phyloP scores from a whole-genome alignment of 83 land plant genomes.

The Picea engelmannii region DNA sequence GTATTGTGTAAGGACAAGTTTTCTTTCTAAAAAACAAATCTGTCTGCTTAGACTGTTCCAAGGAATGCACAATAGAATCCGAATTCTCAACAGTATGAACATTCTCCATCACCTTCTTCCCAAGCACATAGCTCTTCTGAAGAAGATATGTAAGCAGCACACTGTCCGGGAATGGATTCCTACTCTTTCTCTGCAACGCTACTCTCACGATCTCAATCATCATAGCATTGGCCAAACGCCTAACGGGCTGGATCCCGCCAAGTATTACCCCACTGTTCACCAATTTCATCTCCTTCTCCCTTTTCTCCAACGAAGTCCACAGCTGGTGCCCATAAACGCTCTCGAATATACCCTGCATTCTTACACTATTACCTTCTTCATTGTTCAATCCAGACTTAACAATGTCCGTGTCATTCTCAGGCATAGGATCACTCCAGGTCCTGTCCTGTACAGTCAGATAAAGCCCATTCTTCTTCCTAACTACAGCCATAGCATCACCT shows the following conservation, averaged over 20 bases:
- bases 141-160: conserved; percentile 38
- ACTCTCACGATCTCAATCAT: conserved; percentile 56
- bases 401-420: conserved; percentile 9
- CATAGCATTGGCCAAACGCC: conserved; percentile 55
- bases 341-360: conserved; percentile 22
- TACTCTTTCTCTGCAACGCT: conserved; percentile 50
- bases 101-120: conserved; percentile 36
- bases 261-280: conserved; percentile 37
- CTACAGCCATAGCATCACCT: conserved; percentile 55
- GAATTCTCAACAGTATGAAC: conserved; percentile 18
- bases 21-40: conserved; percentile 18
- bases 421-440: conserved; percentile 15
- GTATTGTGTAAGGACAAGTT: conserved; percentile 12
- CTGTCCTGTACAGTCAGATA: conserved; percentile 34
- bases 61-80: conserved; percentile 36
- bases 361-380: background rate
- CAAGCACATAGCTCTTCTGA: conserved; percentile 31
- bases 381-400: background rate
- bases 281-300: conserved; percentile 29
- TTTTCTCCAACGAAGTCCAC: conserved; percentile 36
- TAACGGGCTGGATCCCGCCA: conserved; percentile 39
- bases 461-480: conserved; percentile 32
- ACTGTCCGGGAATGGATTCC: conserved; percentile 40
- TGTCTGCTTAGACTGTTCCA: conserved; percentile 26
- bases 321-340: conserved; percentile 27